Evolutionary conservation across 768 basidiomycete genomes (phyloP).

Genomic region (Ramaria rubella): DNA sequence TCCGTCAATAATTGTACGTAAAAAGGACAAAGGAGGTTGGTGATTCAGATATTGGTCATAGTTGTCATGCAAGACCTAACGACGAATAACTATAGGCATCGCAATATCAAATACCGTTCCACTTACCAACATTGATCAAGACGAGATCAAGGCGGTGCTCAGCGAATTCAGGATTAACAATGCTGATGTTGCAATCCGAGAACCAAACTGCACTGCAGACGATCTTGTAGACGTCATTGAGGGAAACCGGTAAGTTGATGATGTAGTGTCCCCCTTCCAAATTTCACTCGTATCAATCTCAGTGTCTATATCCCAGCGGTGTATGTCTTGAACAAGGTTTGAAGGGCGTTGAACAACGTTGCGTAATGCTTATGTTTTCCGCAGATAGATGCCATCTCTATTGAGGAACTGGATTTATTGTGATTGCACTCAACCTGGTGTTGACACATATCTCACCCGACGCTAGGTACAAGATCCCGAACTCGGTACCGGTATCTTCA

Average conservation of each 20-base stretch:
- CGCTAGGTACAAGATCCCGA: constrained; percentile 83
- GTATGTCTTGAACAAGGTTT: constrained; percentile 85
- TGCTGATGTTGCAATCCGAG: constrained; percentile 86
- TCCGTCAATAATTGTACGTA: constrained; percentile 76
- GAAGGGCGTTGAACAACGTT: not conserved
- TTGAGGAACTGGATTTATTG: constrained; percentile 93
- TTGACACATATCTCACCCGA: constrained; percentile 1
- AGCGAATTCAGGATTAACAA: constrained; percentile 91
- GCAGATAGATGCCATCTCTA: constrained; percentile 96
- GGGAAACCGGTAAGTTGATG: constrained; percentile 70
- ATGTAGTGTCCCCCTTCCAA: constrained; percentile 2
- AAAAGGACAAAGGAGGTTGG: constrained; percentile 74
- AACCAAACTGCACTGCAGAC: constrained; percentile 87
- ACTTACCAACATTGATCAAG: constrained; percentile 89
- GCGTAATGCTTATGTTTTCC: constrained; percentile 2
- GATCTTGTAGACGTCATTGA: constrained; percentile 97
- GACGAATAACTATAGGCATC: constrained; percentile 40
- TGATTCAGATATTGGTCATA: not conserved
- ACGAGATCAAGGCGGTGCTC: constrained; percentile 92
- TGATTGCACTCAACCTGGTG: constrained; percentile 31
- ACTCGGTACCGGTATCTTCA: constrained; percentile 92
- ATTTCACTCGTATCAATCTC: not conserved
- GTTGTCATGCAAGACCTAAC: not conserved
- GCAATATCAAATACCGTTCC: constrained; percentile 96
- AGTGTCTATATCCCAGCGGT: constrained; percentile 92